Evolutionary conservation across 805 yeast species (phyloP).

Genomic region (Candida easanensis): DNA sequence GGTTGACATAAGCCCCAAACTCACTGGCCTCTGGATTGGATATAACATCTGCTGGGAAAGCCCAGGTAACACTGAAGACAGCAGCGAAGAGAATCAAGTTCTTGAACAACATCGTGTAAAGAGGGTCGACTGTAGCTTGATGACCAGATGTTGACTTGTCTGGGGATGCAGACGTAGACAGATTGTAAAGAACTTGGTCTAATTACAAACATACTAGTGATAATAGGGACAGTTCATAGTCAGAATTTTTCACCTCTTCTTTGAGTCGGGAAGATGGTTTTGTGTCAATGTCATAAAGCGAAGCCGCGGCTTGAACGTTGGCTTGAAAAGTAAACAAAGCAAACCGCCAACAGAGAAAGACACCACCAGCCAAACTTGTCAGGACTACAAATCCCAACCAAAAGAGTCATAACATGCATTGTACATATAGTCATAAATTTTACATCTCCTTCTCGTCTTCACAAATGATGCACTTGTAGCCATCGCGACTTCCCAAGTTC

Average conservation of each 20-base stretch:
- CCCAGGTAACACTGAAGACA: conserved; percentile 1
- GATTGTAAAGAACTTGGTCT: background rate
- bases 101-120: conserved; percentile 13
- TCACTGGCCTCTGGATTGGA: conserved; percentile 28
- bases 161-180: background rate
- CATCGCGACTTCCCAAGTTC: conserved; percentile 38
- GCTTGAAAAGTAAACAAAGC: too few species aligned
- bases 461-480: conserved; percentile 41
- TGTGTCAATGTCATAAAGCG: background rate
- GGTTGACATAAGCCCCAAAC: conserved; percentile 43
- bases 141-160: too few species aligned
- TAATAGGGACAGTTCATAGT: too few species aligned
- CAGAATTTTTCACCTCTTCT: background rate
- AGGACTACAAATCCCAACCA: too few species aligned
- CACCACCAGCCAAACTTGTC: too few species aligned
- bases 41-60: conserved; percentile 14
- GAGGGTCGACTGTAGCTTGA: too few species aligned
- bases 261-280: background rate
- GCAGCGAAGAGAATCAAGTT: conserved; percentile 2
- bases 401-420: background rate
- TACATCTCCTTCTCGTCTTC: conserved; percentile 9
- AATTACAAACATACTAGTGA: too few species aligned
- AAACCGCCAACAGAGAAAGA: background rate
- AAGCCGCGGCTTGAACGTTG: too few species aligned
- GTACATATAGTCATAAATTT: background rate